These are phyloP conservation scores for Alopecurus myosuroides DNA, from an alignment of 176 grass and related monocot species.

Conservation along the genomic window DNA sequence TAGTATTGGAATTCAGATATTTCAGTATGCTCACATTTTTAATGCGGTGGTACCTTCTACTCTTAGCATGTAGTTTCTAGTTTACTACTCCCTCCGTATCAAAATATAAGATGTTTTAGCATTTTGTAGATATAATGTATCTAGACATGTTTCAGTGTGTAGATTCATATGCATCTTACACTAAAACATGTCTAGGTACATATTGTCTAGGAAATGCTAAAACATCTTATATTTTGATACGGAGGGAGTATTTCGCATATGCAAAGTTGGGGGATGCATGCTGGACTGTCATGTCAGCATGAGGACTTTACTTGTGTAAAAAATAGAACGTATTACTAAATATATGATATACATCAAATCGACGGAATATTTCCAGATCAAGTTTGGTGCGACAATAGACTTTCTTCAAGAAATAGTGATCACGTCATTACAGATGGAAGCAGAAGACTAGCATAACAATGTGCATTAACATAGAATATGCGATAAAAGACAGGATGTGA, in stretches of 20 bases:
- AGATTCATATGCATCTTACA: no score
- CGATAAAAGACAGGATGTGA: background rate
- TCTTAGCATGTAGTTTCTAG: conserved; percentile 7
- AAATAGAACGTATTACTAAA: background rate
- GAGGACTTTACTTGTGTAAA: background rate
- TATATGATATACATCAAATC: background rate
- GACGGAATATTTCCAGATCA: background rate
- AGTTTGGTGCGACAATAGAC: background rate
- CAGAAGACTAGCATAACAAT: conserved; percentile 15
- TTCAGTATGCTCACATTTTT: background rate
- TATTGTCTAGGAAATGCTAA: no score
- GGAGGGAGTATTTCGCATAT: background rate
- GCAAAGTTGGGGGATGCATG: background rate
- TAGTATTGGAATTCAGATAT: background rate
- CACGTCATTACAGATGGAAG: background rate
- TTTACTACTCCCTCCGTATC: no score
- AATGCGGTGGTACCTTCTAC: background rate
- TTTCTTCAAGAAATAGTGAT: background rate
- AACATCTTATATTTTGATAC: no score
- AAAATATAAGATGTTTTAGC: background rate
- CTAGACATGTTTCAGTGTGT: no score
- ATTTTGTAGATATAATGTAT: no score
- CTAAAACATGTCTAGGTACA: no score
- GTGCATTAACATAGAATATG: background rate
- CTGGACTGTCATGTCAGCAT: background rate